These are phyloP conservation scores for Ceratocystis diversiconidia DNA, from an alignment of 2,329 filamentous ascomycete species.

Conservation along the genomic window DNA sequence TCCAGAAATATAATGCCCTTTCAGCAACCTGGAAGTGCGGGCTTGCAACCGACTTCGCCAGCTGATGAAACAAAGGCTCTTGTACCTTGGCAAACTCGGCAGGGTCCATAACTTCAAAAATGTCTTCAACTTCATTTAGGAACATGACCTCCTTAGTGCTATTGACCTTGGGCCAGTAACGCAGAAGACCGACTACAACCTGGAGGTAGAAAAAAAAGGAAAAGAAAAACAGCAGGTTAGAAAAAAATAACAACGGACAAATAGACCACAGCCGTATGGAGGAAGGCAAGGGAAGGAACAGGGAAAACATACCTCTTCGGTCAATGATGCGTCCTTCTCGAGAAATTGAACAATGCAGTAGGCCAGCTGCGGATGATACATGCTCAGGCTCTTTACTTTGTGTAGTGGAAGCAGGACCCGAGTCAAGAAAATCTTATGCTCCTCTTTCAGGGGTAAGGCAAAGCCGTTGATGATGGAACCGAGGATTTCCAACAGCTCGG, in stretches of 20 bases:
- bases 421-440: conserved; percentile 96
- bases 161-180: conserved; percentile 99
- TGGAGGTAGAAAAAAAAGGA: conserved; percentile 25
- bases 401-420: conserved; percentile 84
- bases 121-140: conserved; percentile 96
- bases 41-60: conserved; percentile 94
- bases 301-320: conserved; percentile 64
- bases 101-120: conserved; percentile 99
- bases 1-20: conserved; percentile 97
- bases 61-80: conserved; percentile 89
- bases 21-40: conserved; percentile 98
- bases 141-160: conserved; percentile 99
- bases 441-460: conserved; percentile 88
- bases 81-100: conserved; percentile 98
- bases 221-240: conserved; percentile 17
- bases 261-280: conserved; percentile 1
- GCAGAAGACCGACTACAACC: conserved; percentile 85
- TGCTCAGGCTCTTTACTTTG: conserved; percentile 97
- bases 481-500: conserved; percentile 87
- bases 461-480: conserved; percentile 99
- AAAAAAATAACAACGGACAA: neutral
- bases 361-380: conserved; percentile 97
- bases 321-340: conserved; percentile 92
- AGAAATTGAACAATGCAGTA: conserved; percentile 99
- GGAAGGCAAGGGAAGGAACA: conserved; percentile 13